Evolutionary conservation across 805 yeast species (phyloP).

Genomic region (Cyberlindnera lachancei): DNA sequence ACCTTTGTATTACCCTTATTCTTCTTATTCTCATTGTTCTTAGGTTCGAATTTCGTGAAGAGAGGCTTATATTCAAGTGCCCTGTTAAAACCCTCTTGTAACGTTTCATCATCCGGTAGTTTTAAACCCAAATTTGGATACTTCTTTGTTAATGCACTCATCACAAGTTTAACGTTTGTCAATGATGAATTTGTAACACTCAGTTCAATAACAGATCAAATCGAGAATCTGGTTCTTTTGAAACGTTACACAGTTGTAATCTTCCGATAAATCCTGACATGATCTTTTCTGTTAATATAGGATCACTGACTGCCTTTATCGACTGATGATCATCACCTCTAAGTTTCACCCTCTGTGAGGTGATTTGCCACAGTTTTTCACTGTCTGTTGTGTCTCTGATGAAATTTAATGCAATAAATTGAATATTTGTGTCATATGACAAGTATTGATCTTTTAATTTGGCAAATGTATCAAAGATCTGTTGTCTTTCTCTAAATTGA

Average conservation of each 20-base stretch:
- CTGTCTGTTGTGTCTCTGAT: constrained; percentile 33
- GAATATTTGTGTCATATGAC: constrained; percentile 36
- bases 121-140: constrained; percentile 38
- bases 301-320: constrained; percentile 45
- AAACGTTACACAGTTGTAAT: constrained; percentile 50
- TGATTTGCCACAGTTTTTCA: constrained; percentile 38
- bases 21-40: constrained; percentile 6
- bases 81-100: constrained; percentile 38
- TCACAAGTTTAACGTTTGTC: no score
- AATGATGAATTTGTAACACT: no score
- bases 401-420: constrained; percentile 65
- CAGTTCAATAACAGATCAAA: constrained; percentile 66
- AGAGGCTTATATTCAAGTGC: constrained; percentile 54
- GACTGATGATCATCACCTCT: constrained; percentile 91
- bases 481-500: constrained; percentile 57
- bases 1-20: not conserved
- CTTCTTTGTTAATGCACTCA: no score
- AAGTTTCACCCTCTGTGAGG: constrained; percentile 48
- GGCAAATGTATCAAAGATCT: constrained; percentile 48
- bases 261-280: constrained; percentile 69
- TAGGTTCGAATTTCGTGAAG: constrained; percentile 29
- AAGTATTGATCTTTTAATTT: constrained; percentile 37
- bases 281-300: constrained; percentile 47
- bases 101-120: constrained; percentile 34
- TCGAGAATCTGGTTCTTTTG: constrained; percentile 47